Conservation (phyloP, 2,329 filamentous ascomycete genomes). For the Xylaria sp. region DNA sequence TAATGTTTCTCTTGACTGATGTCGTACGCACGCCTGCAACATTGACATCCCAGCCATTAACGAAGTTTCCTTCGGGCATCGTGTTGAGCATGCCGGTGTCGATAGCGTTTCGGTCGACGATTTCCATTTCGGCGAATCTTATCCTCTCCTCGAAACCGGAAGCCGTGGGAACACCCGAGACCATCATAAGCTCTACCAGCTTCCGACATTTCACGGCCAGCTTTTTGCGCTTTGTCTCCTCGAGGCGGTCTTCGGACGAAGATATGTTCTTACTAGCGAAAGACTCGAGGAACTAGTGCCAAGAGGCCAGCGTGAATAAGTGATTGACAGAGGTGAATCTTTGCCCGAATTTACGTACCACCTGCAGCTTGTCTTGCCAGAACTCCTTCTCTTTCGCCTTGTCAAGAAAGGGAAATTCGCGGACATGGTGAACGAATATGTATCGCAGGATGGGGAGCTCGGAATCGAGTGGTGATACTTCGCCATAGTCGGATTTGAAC, state of each 20-base stretch:
- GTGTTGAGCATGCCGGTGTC: constrained; percentile 89
- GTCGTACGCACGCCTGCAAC: constrained; percentile 87
- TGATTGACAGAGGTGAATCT: not conserved
- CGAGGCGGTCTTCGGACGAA: constrained; percentile 92
- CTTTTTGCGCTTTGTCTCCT: constrained; percentile 95
- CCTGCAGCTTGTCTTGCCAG: constrained; percentile 98
- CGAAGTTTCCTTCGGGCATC: constrained; percentile 87
- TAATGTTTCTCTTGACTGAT: constrained; percentile 84
- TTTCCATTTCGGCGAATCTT: constrained; percentile 94
- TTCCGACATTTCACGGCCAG: constrained; percentile 93
- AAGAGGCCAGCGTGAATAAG: constrained; percentile 9
- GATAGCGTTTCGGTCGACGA: constrained; percentile 92
- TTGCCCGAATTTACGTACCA: constrained; percentile 67
- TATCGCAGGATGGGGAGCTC: constrained; percentile 93
- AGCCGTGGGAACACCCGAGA: constrained; percentile 93
- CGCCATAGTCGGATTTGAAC: constrained; percentile 91
- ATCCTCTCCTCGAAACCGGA: constrained; percentile 98
- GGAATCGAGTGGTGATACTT: constrained; percentile 92
- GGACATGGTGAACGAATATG: constrained; percentile 97
- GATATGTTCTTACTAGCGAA: constrained; percentile 98
- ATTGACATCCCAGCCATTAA: constrained; percentile 98
- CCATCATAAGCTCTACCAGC: constrained; percentile 99
- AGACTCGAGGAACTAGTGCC: constrained; percentile 85
- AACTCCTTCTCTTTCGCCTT: constrained; percentile 98
- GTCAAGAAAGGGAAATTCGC: constrained; percentile 97